phyloP scores from a whole-genome alignment of 768 basidiomycete genomes.

The Pholiota microspora region DNA sequence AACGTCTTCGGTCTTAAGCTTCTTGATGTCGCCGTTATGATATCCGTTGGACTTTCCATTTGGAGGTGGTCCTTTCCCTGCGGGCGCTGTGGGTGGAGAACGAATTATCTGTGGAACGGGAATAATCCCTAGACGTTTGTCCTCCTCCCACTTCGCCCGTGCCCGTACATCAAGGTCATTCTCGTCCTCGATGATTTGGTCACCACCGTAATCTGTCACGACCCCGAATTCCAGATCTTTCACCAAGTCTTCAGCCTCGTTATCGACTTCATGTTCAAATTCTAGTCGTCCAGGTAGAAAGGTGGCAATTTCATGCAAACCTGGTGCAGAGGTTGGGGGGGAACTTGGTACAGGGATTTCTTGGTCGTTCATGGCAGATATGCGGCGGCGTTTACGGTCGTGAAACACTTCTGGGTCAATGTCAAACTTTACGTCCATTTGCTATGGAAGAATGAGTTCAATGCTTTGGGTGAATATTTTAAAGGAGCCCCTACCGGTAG shows the following conservation, averaged over 20 bases:
- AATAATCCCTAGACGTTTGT: conserved; percentile 31
- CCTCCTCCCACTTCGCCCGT: conserved; percentile 48
- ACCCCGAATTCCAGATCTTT: conserved; percentile 96
- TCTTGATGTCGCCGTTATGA: conserved; percentile 40
- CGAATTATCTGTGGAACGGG: conserved; percentile 16
- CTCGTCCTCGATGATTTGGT: conserved; percentile 74
- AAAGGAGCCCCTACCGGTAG: conserved; percentile 57
- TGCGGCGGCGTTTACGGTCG: conserved; percentile 82
- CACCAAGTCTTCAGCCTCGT: conserved; percentile 93
- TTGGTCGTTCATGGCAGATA: conserved; percentile 72
- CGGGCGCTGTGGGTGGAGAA: conserved; percentile 27
- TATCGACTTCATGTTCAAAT: conserved; percentile 96
- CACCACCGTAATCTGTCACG: conserved; percentile 83
- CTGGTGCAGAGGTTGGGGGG: conserved; percentile 85
- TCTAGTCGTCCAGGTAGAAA: conserved; percentile 97
- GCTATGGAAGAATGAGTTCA: conserved; percentile 25
- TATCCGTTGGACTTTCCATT: conserved; percentile 48
- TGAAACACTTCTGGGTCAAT: conserved; percentile 84
- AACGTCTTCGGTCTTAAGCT: conserved; percentile 46
- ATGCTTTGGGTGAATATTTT: not conserved
- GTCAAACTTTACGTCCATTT: conserved; percentile 62
- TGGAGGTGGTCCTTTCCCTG: conserved; percentile 36
- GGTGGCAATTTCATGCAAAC: conserved; percentile 86
- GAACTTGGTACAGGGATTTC: conserved; percentile 61
- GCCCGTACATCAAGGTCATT: conserved; percentile 74